Evolutionary conservation across 2,329 filamentous ascomycete genomes (phyloP).

Genomic region (Shiraia sp.): DNA sequence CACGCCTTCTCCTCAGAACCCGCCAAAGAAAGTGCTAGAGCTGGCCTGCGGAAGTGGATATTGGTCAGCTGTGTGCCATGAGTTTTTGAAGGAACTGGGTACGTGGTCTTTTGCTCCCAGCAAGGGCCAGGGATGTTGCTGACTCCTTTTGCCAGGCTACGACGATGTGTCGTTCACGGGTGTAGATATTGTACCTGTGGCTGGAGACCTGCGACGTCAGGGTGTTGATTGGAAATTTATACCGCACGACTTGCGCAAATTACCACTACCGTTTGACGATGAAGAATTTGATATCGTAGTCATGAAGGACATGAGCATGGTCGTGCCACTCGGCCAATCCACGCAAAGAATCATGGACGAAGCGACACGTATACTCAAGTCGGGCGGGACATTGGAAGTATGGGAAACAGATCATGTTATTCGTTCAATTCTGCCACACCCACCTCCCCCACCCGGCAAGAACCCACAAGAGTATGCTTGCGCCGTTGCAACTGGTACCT

Average conservation of each 20-base stretch:
- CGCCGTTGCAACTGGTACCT: slow-evolving; percentile 74
- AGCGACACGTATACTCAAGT: slow-evolving; percentile 73
- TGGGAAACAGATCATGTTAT: slow-evolving; percentile 90
- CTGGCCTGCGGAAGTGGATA: slow-evolving; percentile 85
- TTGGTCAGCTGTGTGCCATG: slow-evolving; percentile 87
- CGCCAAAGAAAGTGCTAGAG: slow-evolving; percentile 76
- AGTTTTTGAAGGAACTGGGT: slow-evolving; percentile 73
- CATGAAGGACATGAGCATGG: slow-evolving; percentile 79
- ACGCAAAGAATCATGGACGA: slow-evolving; percentile 68
- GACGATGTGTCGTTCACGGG: slow-evolving; percentile 77
- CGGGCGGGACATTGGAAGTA: slow-evolving; percentile 79
- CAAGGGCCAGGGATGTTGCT: no score
- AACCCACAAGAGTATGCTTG: slow-evolving; percentile 66
- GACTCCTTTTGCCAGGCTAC: no score
- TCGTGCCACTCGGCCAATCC: slow-evolving; percentile 60
- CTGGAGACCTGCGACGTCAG: slow-evolving; percentile 65
- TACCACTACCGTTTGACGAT: slow-evolving; percentile 76
- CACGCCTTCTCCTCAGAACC: slow-evolving; percentile 65
- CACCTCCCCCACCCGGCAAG: slow-evolving; percentile 61
- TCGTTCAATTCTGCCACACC: slow-evolving; percentile 79
- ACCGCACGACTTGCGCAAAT: slow-evolving; percentile 78
- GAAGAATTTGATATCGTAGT: slow-evolving; percentile 87
- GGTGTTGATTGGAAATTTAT: slow-evolving; percentile 89
- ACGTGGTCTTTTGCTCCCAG: no score
- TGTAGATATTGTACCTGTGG: slow-evolving; percentile 76